Evolutionary conservation across 495 filamentous ascomycete genomes (phyloP), one percentile per base, ranked within the genome.

Genomic region (Bathelium albidoporum): DNA sequence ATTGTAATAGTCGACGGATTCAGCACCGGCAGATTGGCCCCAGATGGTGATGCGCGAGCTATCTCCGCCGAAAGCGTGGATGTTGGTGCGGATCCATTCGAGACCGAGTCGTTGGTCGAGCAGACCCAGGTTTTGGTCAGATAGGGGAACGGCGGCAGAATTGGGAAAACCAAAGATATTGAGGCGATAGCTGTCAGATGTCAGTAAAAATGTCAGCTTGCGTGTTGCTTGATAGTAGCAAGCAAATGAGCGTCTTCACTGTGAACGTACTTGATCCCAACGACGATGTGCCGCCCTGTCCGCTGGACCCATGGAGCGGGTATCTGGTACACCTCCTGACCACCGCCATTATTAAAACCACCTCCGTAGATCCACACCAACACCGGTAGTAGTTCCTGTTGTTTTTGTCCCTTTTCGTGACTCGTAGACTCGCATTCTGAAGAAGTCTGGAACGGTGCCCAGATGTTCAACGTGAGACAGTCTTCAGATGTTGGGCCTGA

Each of bases 131-230:
- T 75, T 75, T 61, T 75, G 77, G 18, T 61, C 20, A 2, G 62
- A 36, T 18, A 75, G 45, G 9, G 66, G 69, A 26, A 70, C 73
- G 7, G 78, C 81, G 7, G 12, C 49, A 29, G 49, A 55, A 64
- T 82, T 78, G 26, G 84, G 82, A 55, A 83, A 87, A 26, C 83
- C 81, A 66, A 87, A 85, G 63, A 88, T 81, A 69, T 85, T 85
- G 59, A 87, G 65, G 5, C 86, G 83, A 69, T 88, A 87, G 72
- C 69, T 73, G 31, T 26, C 29, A 5, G 16, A 24, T 18, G 62
- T 62, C 10, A 59, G 52, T 24, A 22, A 20, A 59, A 20, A 39
- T 36, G 18, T 34, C 7, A 55, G 9, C 10, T n/a, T 16, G 10
- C 44, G 61, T 18, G 44, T n/a, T n/a, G n/a, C n/a, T 29, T 12